Evolutionary conservation across 331 rosid species (phyloP).

Genomic region (Malus hybrid): DNA sequence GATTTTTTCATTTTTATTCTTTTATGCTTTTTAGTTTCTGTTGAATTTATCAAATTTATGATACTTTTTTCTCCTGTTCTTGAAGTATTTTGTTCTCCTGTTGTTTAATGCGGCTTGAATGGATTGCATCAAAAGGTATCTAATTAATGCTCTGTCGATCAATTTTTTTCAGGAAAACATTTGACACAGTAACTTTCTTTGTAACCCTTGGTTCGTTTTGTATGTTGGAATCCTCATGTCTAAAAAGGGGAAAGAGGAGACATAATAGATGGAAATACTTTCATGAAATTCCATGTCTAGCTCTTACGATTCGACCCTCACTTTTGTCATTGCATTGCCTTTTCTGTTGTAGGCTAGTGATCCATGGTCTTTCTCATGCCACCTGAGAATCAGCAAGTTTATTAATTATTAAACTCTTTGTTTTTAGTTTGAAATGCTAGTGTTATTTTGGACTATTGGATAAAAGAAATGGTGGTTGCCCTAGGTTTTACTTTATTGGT

Average conservation of each 20-base stretch:
- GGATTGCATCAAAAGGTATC: background rate
- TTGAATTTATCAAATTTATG: constrained; percentile 18
- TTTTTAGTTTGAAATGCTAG: background rate
- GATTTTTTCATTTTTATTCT: constrained; percentile 20
- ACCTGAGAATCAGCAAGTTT: too few relatives aligned
- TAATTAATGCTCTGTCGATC: constrained; percentile 1
- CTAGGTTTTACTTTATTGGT: background rate
- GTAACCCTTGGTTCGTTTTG: too few relatives aligned
- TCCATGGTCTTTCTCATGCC: too few relatives aligned
- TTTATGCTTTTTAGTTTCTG: constrained; percentile 8
- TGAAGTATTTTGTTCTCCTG: background rate
- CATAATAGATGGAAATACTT: background rate
- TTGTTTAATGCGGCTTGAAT: background rate
- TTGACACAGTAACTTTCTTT: too few relatives aligned
- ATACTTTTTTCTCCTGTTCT: background rate
- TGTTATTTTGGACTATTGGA: background rate
- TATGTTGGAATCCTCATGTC: too few relatives aligned
- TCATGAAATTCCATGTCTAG: background rate
- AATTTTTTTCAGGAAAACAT: background rate
- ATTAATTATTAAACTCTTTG: too few relatives aligned
- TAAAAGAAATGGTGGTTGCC: background rate
- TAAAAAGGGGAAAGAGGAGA: too few relatives aligned
- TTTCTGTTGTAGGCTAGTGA: too few relatives aligned
- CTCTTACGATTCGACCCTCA: background rate
- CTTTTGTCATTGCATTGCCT: too few relatives aligned